These are phyloP conservation scores for Lipomyces sp. DNA, from an alignment of 805 yeast genomes.

Conservation along the genomic window DNA sequence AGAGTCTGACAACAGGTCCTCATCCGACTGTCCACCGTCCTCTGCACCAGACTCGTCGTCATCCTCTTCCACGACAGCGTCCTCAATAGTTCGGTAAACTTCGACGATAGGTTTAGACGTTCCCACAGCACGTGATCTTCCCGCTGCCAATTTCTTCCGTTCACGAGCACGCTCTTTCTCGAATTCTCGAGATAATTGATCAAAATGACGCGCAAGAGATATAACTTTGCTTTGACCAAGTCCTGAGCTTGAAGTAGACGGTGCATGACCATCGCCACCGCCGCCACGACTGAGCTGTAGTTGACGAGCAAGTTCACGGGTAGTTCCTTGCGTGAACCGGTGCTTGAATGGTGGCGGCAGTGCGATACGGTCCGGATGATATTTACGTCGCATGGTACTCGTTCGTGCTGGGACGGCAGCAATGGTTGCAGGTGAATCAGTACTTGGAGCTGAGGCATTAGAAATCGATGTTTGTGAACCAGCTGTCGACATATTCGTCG, in stretches of 20 bases:
- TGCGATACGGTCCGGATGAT: conserved; percentile 24
- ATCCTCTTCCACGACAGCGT: conserved; percentile 71
- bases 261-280: conserved; percentile 22
- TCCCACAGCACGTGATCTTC: conserved; percentile 61
- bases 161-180: conserved; percentile 85
- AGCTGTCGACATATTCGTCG: background rate
- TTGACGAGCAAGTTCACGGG: conserved; percentile 37
- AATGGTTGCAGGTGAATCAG: conserved; percentile 7
- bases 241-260: conserved; percentile 18
- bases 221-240: conserved; percentile 42
- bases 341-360: conserved; percentile 30
- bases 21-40: conserved; percentile 27
- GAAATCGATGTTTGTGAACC: background rate
- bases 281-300: conserved; percentile 34
- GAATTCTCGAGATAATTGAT: conserved; percentile 80
- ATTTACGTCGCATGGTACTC: conserved; percentile 21
- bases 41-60: conserved; percentile 43
- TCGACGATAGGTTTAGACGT: conserved; percentile 87
- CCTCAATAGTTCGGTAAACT: conserved; percentile 83
- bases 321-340: conserved; percentile 34
- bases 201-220: conserved; percentile 65
- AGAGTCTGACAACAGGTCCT: conserved; percentile 33
- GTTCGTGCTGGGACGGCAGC: background rate
- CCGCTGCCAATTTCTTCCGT: conserved; percentile 61
- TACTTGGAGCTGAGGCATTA: background rate